Conservation (phyloP, 768 basidiomycete genomes). For the Pisolithus sp. region DNA sequence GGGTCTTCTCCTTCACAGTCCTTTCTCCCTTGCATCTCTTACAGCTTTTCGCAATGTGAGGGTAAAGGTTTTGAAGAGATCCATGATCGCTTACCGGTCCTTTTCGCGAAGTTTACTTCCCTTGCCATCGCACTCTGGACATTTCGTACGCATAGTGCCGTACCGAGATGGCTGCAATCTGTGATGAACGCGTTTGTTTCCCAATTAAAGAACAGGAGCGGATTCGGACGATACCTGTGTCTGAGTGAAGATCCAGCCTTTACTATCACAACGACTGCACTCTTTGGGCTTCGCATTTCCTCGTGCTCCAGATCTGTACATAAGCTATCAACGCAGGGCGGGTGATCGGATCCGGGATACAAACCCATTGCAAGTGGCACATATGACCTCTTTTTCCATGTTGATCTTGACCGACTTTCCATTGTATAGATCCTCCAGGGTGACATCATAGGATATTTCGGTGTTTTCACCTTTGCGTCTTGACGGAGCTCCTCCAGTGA, state of each 20-base stretch:
- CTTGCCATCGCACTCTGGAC: slow-evolving; percentile 62
- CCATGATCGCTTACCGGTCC: slow-evolving; percentile 51
- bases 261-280: slow-evolving; percentile 78
- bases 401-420: slow-evolving; percentile 86
- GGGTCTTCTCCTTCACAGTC: slow-evolving; percentile 80
- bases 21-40: slow-evolving; percentile 92
- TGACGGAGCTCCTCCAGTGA: slow-evolving; percentile 46
- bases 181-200: not conserved
- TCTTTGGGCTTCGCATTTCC: slow-evolving; percentile 79
- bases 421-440: slow-evolving; percentile 88
- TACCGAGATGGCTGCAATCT: slow-evolving; percentile 43
- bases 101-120: slow-evolving; percentile 77
- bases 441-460: slow-evolving; percentile 74
- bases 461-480: slow-evolving; percentile 65
- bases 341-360: slow-evolving; percentile 8
- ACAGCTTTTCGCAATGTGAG: slow-evolving; percentile 48
- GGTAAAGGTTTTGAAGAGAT: not conserved
- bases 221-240: slow-evolving; percentile 37
- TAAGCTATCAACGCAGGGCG: slow-evolving; percentile 5
- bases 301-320: slow-evolving; percentile 68
- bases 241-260: slow-evolving; percentile 63
- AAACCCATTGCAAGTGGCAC: slow-evolving; percentile 76
- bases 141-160: slow-evolving; percentile 48
- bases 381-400: slow-evolving; percentile 80
- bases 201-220: not conserved